These are phyloP conservation scores for Xylaria venustula DNA, from an alignment of 495 filamentous ascomycete species.

Conservation along the genomic window DNA sequence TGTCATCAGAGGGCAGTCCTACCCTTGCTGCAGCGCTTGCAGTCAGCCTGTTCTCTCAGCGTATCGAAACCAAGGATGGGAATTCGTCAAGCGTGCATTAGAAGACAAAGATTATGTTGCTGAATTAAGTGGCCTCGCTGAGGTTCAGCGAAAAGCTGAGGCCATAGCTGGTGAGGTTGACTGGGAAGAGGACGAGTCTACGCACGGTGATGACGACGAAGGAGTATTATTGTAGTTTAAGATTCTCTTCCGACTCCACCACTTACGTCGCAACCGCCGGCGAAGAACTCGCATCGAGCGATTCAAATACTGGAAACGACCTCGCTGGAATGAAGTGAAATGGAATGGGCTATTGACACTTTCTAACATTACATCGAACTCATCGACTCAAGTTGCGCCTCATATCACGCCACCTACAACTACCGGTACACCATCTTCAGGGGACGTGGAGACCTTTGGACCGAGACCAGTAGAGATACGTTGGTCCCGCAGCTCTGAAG, in stretches of 20 bases:
- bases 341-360: slow-evolving; percentile 18
- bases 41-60: slow-evolving; percentile 69
- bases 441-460: slow-evolving; percentile 20
- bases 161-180: slow-evolving; percentile 40
- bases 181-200: slow-evolving; percentile 43
- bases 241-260: slow-evolving; percentile 16
- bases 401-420: slow-evolving; percentile 12
- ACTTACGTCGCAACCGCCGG: slow-evolving; percentile 16
- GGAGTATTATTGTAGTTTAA: slow-evolving; percentile 33
- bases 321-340: slow-evolving; percentile 20
- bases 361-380: slow-evolving; percentile 12
- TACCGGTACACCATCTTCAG: slow-evolving; percentile 6
- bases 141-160: slow-evolving; percentile 84
- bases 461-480: slow-evolving; percentile 17
- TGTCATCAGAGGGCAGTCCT: slow-evolving; percentile 74
- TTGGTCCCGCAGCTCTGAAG: slow-evolving; percentile 19
- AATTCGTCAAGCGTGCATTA: slow-evolving; percentile 83
- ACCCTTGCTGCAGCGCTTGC: slow-evolving; percentile 90
- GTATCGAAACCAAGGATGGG: slow-evolving; percentile 76
- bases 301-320: slow-evolving; percentile 28
- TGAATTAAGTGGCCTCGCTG: slow-evolving; percentile 84
- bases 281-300: slow-evolving; percentile 20
- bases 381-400: slow-evolving; percentile 18
- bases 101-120: slow-evolving; percentile 84
- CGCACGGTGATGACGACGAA: slow-evolving; percentile 46